These are phyloP conservation scores for Tolypocladium ovalisporum DNA, from an alignment of 2,329 filamentous ascomycete genomes.

Conservation along the genomic window DNA sequence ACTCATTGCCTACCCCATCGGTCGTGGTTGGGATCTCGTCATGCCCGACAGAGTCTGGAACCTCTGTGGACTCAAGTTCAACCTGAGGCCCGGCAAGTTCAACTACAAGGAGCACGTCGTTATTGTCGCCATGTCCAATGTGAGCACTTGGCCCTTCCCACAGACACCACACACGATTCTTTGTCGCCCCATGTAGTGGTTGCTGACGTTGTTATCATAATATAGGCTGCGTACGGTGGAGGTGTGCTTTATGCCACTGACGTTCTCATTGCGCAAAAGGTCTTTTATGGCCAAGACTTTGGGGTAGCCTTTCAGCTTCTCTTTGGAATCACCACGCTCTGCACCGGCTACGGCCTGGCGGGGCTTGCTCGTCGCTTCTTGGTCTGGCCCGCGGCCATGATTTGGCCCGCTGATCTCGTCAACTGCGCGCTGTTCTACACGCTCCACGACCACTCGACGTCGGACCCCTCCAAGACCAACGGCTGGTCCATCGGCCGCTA, in stretches of 20 bases:
- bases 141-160: slow-evolving; percentile 19
- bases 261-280: slow-evolving; percentile 35
- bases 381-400: slow-evolving; percentile 44
- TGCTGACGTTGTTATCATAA: neutral
- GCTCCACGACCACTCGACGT: slow-evolving; percentile 32
- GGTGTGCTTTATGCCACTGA: slow-evolving; percentile 46
- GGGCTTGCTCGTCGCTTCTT: slow-evolving; percentile 43
- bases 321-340: slow-evolving; percentile 41
- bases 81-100: slow-evolving; percentile 45
- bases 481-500: slow-evolving; percentile 57
- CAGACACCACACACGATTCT: too few relatives aligned
- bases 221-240: slow-evolving; percentile 44
- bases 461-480: slow-evolving; percentile 37
- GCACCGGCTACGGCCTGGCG: slow-evolving; percentile 47
- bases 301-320: slow-evolving; percentile 43
- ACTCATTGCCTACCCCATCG: slow-evolving; percentile 49
- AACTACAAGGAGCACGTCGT: slow-evolving; percentile 53
- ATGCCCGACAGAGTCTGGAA: slow-evolving; percentile 42
- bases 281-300: slow-evolving; percentile 48
- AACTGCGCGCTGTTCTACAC: slow-evolving; percentile 41
- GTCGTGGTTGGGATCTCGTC: slow-evolving; percentile 41
- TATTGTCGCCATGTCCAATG: slow-evolving; percentile 54
- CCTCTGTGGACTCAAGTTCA: slow-evolving; percentile 41
- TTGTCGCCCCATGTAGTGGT: neutral
- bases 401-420: slow-evolving; percentile 45